Evolutionary conservation across 345 rosid species (phyloP), one percentile per base, ranked within the genome.

Genomic region (Camelina hispida): DNA sequence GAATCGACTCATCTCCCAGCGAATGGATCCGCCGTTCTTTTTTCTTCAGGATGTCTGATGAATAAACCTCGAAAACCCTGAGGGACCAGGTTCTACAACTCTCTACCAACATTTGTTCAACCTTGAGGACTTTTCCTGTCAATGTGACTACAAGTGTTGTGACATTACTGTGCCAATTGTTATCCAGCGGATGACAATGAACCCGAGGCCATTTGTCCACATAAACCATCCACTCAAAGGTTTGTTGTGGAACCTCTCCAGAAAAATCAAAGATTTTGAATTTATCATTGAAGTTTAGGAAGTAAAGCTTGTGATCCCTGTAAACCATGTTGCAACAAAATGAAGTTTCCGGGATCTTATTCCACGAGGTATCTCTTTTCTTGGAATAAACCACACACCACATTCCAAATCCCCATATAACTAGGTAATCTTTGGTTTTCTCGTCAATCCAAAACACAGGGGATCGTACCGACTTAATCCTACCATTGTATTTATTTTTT

Each of bases 231-330:
- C 35, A 32, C 35, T 35, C 2, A 7, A 18, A 66, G 15, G 5
- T 66, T 35, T 50, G 2, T 16, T 5, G 35, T 2, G 60, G 59
- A 35, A 35, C 18, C 8, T 52, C 20, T 52, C 35, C 37, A 23
- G 14, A 52, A 51, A 66, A 51, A 51, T 35, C 35, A 0, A 66
- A 66, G 48, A 66, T 8, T 35, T 5, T 34, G 20, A 34, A 50
- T 25, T 9, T 16, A 0, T 10, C 56, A 6, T 1, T 32, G 7
- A 32, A 32, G 35, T 32, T 32, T 13, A 32, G 2, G 4, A 5
- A 51, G 47, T 66, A 66, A 51, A 66, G 71, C 47, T 64, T 64
- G 23, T 64, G 69, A 30, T 64, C 42, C 55, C 51, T 51, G 48
- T 52, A 66, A 12, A 66, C 71, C 34, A 66, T 18, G 59, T 34